These are phyloP conservation scores for Cystodermella granulosa DNA, from an alignment of 1,284 basidiomycete genomes.

Conservation along the genomic window DNA sequence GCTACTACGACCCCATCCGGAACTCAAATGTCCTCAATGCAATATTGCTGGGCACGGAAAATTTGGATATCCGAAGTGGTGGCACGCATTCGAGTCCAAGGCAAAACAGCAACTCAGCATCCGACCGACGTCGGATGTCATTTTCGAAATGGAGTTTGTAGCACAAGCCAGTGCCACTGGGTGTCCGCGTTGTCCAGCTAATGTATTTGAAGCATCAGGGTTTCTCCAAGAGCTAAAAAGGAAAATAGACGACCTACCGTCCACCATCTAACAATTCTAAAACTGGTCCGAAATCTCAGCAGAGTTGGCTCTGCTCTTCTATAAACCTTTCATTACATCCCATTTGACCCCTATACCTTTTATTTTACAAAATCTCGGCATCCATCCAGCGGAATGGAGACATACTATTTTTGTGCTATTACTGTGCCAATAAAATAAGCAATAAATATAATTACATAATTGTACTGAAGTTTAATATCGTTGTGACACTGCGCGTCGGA, in stretches of 20 bases:
- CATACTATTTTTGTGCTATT: too few relatives aligned
- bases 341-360: too few relatives aligned
- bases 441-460: too few relatives aligned
- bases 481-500: too few relatives aligned
- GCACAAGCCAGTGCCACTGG: slow-evolving; percentile 47
- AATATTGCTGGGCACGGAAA: slow-evolving; percentile 50
- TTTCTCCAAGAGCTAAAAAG: slow-evolving; percentile 53
- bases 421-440: too few relatives aligned
- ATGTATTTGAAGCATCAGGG: slow-evolving; percentile 55
- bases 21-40: slow-evolving; percentile 63
- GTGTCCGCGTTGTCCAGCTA: slow-evolving; percentile 58
- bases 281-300: too few relatives aligned
- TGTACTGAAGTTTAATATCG: too few relatives aligned
- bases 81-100: slow-evolving; percentile 52
- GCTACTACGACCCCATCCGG: slow-evolving; percentile 44
- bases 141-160: slow-evolving; percentile 60
- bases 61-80: slow-evolving; percentile 60
- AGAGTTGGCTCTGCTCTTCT: too few relatives aligned
- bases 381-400: too few relatives aligned
- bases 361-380: too few relatives aligned
- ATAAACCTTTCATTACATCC: too few relatives aligned
- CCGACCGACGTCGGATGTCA: slow-evolving; percentile 54
- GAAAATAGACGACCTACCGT: slow-evolving; percentile 56
- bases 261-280: slow-evolving; percentile 38
- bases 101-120: slow-evolving; percentile 54